A percentile compares a stretch with the other conserved stretches of the same genome.
Conservation (phyloP, 495 filamentous ascomycete species). For the Aspergillus diversus region DNA sequence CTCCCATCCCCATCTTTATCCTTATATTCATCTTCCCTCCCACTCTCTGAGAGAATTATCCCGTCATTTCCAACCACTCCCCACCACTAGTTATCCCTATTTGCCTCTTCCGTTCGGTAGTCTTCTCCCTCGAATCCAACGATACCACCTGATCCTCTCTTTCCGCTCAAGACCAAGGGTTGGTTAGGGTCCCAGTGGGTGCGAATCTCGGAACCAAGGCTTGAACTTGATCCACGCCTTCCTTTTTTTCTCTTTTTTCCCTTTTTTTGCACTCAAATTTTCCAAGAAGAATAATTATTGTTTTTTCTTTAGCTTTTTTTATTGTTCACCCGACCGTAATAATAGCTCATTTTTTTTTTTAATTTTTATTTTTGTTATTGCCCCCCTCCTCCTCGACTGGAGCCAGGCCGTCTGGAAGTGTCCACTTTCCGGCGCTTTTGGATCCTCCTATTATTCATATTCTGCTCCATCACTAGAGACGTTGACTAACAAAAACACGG, state of each 20-base stretch:
- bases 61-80: background rate
- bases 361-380: slow-evolving; percentile 10
- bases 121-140: background rate
- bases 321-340: background rate
- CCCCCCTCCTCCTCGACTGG: slow-evolving; percentile 9
- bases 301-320: slow-evolving; percentile 12
- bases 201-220: slow-evolving; percentile 31
- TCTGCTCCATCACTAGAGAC: slow-evolving; percentile 10
- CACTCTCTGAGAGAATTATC: background rate
- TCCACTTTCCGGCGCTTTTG: slow-evolving; percentile 17
- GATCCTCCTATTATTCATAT: slow-evolving; percentile 26
- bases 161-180: slow-evolving; percentile 12
- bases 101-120: background rate
- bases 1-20: background rate
- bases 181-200: slow-evolving; percentile 23
- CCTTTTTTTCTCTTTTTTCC: slow-evolving; percentile 17
- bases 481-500: slow-evolving; percentile 26
- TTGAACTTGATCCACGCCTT: slow-evolving; percentile 24
- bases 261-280: background rate
- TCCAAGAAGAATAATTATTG: slow-evolving; percentile 4
- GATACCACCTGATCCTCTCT: slow-evolving; percentile 5
- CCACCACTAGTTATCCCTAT: background rate
- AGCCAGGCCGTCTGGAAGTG: slow-evolving; percentile 12
- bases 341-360: slow-evolving; percentile 4
- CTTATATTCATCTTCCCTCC: background rate